phyloP scores from a whole-genome alignment of 306 rosid species.

The Datisca glomerata region DNA sequence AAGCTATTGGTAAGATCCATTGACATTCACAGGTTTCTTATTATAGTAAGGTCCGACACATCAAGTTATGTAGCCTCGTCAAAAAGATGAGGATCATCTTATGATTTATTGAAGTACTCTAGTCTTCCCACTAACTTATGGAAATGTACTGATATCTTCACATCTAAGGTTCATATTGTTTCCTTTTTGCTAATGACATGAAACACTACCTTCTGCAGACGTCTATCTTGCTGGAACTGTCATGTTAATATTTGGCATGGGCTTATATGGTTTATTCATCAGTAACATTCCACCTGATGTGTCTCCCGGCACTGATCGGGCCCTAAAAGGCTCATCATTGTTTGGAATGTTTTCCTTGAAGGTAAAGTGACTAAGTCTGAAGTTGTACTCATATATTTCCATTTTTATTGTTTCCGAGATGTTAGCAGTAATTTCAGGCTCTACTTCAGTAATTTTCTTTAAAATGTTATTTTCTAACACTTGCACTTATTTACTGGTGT shows the following conservation, averaged over 20 bases:
- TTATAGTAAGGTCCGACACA: background rate
- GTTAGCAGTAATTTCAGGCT: too few species aligned
- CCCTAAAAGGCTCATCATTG: conserved; percentile 71
- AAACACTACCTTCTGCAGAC: conserved; percentile 44
- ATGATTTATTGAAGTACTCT: too few species aligned
- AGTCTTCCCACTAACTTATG: too few species aligned
- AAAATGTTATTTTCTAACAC: too few species aligned
- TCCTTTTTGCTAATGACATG: conserved; percentile 7
- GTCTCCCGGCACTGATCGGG: conserved; percentile 45
- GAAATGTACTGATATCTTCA: background rate
- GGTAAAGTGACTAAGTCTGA: conserved; percentile 28
- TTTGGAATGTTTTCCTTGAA: conserved; percentile 93
- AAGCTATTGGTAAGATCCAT: conserved; percentile 71
- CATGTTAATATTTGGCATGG: conserved; percentile 94
- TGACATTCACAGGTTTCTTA: background rate
- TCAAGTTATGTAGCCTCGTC: background rate
- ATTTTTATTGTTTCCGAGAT: too few species aligned
- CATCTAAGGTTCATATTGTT: background rate
- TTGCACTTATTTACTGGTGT: too few species aligned
- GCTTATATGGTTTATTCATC: conserved; percentile 78
- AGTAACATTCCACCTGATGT: conserved; percentile 53
- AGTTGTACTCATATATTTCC: background rate
- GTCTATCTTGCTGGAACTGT: conserved; percentile 98
- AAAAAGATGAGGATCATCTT: too few species aligned
- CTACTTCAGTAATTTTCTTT: too few species aligned